Evolutionary conservation across 2,329 filamentous ascomycete species (phyloP).

Genomic region (Penicillium fuscoglaucum): DNA sequence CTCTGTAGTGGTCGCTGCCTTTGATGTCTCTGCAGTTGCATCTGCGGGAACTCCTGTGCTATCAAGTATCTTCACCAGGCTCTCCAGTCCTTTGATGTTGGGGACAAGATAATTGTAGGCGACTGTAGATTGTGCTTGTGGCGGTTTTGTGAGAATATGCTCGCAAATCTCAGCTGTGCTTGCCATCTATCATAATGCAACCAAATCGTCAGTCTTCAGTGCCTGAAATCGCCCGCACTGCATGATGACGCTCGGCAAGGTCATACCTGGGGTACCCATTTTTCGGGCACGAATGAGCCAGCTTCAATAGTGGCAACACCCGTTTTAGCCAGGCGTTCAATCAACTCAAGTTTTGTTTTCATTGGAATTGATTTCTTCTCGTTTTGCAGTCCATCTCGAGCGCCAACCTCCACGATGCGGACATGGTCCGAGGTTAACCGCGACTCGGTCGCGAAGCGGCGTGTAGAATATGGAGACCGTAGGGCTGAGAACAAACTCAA

Average conservation of each 20-base stretch:
- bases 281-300: constrained; percentile 55
- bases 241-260: constrained; percentile 6
- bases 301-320: constrained; percentile 54
- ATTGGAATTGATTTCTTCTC: constrained; percentile 52
- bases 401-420: constrained; percentile 55
- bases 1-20: constrained; percentile 48
- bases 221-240: not conserved
- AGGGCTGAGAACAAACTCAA: constrained; percentile 33
- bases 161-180: constrained; percentile 63
- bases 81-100: constrained; percentile 62
- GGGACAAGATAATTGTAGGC: constrained; percentile 68
- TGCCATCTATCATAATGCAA: constrained; percentile 54
- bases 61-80: constrained; percentile 57
- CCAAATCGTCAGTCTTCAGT: not conserved
- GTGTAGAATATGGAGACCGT: constrained; percentile 23
- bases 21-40: constrained; percentile 29
- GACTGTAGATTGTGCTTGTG: constrained; percentile 52
- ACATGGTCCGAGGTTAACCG: constrained; percentile 50
- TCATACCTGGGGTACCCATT: constrained; percentile 56
- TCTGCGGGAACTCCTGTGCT: constrained; percentile 38
- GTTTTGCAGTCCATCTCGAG: constrained; percentile 56
- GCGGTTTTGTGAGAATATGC: constrained; percentile 53
- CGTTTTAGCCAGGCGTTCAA: constrained; percentile 48
- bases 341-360: constrained; percentile 52
- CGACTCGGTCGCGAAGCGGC: constrained; percentile 42